Base-by-base conservation (phyloP, 2,329 filamentous ascomycete species). In the Truncatella angustata region DNA sequence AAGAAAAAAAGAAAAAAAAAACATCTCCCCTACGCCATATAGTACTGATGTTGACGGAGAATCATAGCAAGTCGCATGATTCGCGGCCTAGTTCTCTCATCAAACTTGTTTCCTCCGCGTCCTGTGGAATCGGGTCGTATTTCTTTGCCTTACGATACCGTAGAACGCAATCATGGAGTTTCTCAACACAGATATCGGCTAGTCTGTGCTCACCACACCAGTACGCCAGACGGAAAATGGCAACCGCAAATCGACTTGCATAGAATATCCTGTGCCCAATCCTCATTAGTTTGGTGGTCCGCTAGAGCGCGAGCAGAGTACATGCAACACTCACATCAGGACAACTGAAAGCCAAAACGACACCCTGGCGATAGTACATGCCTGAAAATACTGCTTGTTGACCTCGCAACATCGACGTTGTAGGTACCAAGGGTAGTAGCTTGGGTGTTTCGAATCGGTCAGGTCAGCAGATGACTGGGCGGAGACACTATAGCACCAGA, bases 401-500 rank as follows among this genome's bases (percentile, higher is more conserved):
- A 58, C 23, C 12, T 47, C 40, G 11, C 32, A 14, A 9, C 56
- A 58, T 10, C 45, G 49, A 20, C 52, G 54, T 40, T 56, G 49
- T 4, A 58, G 46, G 20, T 57, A 58, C 56, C 56, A 58, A 3
- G 56, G 56, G 16, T 55, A 30, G 2, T 50, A 14, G 16, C 55
- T 54, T 5, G 55, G 30, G 16, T 57, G 56, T 23, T 54, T 37
- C 3, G 53, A 28, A 26, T 58, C 56, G 2, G 51, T 58, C 34
- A 58, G 35, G 30, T 58, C 56, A 21, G 48, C 36, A 3, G 56
- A 58, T 4, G 55, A 57, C 35, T 58, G 56, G n/a, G 45, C 49
- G 2, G 23, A 16, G 6, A 55, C 51, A 36, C 55, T 57, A 47
- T 58, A 57, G 24, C 45, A 46, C 56, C 56, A 58, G 24, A 56